Evolutionary conservation across 2,329 filamentous ascomycete species (phyloP), one percentile per base, ranked within the genome.

Genomic region (Zopfia rhizophila): DNA sequence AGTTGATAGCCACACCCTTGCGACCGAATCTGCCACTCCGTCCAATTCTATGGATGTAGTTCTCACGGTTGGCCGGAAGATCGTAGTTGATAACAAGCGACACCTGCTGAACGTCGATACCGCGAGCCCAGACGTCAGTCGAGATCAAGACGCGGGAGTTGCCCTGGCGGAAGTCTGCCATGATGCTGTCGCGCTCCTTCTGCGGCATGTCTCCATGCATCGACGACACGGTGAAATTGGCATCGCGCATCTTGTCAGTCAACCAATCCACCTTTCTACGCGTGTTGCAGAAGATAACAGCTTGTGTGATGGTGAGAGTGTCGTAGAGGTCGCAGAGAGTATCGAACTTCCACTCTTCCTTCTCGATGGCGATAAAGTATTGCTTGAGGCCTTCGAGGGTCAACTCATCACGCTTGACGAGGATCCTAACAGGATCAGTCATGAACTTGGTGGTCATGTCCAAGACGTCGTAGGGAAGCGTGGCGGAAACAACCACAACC

Each of bases 391-490:
- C 94, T 77, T 97, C 94, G 38, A 99, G 85, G 2, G 94, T 99
- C 80, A 99, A 78, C 73, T 99, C 94, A 75, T 97, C 94, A 87
- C 92, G 92, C 85, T 97, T 97, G 72, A 97, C 93, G 18, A 97
- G 83, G 67, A 97, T 96, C 58, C 93, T 89, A 32, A 97, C 93
- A 1, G 93, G 93, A 65, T 97, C 93, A 18, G 91, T 96, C 94
- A 99, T 99, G 82, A 99, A 99, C 75, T 97, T 97, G 60, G 93
- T 97, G 22, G 94, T 99, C 89, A 99, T 96, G 74, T 97, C 93
- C 40, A 99, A 84, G 14, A 99, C 94, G 69, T 99, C 94, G 80
- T 97, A 95, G 32, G 94, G 94, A 23, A 99, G 86, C 3, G 94
- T 99, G 55, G 94, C 94, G 41, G 91, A 96, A 60, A 99, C 91